Percentiles rank a stretch among this genome's conserved stretches.
Conservation (phyloP, 441 rosid species). For the Adansonia gregorii region DNA sequence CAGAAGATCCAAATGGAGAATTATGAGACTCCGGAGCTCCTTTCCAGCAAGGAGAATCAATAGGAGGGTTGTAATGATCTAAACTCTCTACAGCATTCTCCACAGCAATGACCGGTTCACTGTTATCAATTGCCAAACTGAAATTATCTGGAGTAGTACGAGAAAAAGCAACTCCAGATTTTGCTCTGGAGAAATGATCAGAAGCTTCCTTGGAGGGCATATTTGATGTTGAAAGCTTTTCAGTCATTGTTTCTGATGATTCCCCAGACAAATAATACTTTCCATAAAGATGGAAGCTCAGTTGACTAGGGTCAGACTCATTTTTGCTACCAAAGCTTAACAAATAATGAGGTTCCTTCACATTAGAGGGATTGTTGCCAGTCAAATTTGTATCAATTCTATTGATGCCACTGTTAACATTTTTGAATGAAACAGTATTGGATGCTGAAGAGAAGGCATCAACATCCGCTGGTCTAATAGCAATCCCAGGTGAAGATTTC, state of each 20-base stretch:
- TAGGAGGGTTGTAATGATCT: constrained; percentile 44
- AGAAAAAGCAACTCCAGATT: constrained; percentile 39
- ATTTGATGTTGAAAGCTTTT: constrained; percentile 35
- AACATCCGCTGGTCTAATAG: constrained; percentile 34
- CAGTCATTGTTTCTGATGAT: constrained; percentile 33
- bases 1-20: constrained; percentile 40
- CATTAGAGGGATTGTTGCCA: constrained; percentile 25
- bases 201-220: constrained; percentile 35
- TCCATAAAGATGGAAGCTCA: constrained; percentile 38
- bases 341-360: constrained; percentile 42
- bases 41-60: constrained; percentile 67
- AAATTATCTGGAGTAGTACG: constrained; percentile 39
- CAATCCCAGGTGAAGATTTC: constrained; percentile 39
- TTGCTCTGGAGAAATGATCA: constrained; percentile 31
- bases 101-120: constrained; percentile 36
- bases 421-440: constrained; percentile 29
- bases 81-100: constrained; percentile 47
- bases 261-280: constrained; percentile 32
- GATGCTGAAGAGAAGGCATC: constrained; percentile 26
- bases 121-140: constrained; percentile 38
- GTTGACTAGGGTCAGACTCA: constrained; percentile 43
- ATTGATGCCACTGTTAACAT: constrained; percentile 17
- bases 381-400: constrained; percentile 30
- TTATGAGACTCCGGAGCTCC: constrained; percentile 48
- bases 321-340: constrained; percentile 37